Base-by-base conservation (phyloP, 2,329 filamentous ascomycete species). In the Septoria linicola region DNA sequence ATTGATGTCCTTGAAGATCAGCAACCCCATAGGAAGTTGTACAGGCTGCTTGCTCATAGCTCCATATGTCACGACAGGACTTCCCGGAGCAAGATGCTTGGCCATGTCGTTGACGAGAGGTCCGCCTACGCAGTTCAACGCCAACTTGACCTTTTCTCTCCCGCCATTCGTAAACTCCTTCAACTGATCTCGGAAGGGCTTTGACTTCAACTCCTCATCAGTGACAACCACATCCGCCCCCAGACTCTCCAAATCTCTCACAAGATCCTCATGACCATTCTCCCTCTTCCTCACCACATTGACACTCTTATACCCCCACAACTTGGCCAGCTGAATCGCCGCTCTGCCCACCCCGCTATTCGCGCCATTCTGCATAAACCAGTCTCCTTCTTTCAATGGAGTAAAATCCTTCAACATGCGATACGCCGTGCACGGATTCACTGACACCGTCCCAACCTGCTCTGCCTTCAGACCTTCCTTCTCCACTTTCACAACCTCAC, bases 341-440 rank as follows among this genome's bases (percentile, higher is more conserved):
- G 91, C 88, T 32, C 93, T 78, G 1, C 93, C 93, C 13, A 99
- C 93, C 8, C 90, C 93, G 35, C 84, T 89, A 72, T 99, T 99
- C 32, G 92, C 93, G 6, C 92, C 93, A 68, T 99, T 99, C 72
- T 99, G 93, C 40, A 99, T 84, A 67, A 96, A 89, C 91, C 92
- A 99, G 50, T 95, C 86, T 48, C 91, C 88, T n/a, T 83, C 80
- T 49, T 79, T 67, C 65, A 85, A 71, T 3, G 75, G 67, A 60
- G 77, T 83, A 66, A 92, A 96, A 67, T 92, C 88, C 50, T 84
- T 83, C 52, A 99, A 79, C 84, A 99, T 95, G 48, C 91, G 83
- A 73, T 95, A 97, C 2, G 93, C 93, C 1, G 90, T 95, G 70
- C 89, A 91, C 1, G 93, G 93, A 70, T 99, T 99, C 35, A 99